Percentiles rank a stretch among this genome's conserved stretches.
Conservation (phyloP, 257 asterid genomes). For the Echites panduratus region DNA sequence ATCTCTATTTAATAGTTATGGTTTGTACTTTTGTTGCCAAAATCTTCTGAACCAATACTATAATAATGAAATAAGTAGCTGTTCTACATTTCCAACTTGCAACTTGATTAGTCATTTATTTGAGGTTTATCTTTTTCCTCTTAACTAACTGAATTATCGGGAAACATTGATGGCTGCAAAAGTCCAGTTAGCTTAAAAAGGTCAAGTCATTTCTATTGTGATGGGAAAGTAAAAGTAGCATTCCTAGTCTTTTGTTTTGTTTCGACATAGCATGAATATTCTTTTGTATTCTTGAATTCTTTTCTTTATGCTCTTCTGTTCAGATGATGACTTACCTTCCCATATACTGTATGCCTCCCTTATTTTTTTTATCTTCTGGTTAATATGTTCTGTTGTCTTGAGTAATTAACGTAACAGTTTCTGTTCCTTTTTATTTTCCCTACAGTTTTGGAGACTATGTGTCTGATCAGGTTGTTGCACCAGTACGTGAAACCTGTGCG, state of each 20-base stretch:
- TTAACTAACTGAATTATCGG: background rate
- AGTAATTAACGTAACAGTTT: background rate
- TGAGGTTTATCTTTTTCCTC: background rate
- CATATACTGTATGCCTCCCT: background rate
- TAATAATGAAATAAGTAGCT: background rate
- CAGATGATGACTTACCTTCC: background rate
- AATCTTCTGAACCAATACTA: background rate
- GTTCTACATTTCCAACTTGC: background rate
- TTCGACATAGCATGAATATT: background rate
- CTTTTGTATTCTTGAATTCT: background rate
- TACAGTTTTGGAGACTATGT: constrained; percentile 95
- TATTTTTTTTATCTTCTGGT: background rate
- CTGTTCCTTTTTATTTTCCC: constrained; percentile 7
- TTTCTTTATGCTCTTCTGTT: background rate
- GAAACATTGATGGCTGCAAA: background rate
- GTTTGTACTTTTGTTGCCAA: background rate
- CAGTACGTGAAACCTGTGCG: constrained; percentile 99
- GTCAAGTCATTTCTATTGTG: background rate
- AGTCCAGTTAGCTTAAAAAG: background rate
- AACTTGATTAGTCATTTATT: background rate
- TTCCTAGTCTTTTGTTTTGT: background rate
- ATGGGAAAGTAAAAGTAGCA: background rate
- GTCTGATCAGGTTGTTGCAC: constrained; percentile 99
- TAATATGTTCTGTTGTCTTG: background rate
- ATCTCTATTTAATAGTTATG: background rate